Base-by-base conservation (phyloP, 495 filamentous ascomycete species). In the Aeminium ludgeri region DNA sequence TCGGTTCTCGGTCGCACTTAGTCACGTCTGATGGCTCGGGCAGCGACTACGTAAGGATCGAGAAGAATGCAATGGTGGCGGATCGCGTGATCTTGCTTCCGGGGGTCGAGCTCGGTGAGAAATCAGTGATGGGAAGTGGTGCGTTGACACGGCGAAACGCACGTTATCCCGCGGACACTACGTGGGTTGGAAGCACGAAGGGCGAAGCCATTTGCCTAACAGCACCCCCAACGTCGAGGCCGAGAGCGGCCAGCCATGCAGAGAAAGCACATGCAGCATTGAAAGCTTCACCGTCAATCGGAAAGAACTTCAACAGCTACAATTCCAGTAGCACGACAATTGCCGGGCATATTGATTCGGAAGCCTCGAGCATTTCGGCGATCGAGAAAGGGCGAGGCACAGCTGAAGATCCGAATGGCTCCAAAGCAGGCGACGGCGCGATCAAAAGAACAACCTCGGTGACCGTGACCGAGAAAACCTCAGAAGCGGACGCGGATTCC, bases 161-260 rank as follows among this genome's bases (percentile, higher is more conserved):
- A n/a, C 38, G 45, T 10, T 68, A 62, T 41, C 36, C 55, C 0
- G 18, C 59, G 13, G 54, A 56, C 13, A 66, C 56, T 1, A 54
- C 59, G n/a, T 68, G 61, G 54, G 57, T 65, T 10, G 65, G 64
- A 16, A 62, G 58, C 48, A 62, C 57, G 39, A 53, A 58, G 10
- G 60, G 64, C 25, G 58, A 65, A 23, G 55, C 56, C 6, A 20
- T 67, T 1, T 65, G 59, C 36, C 55, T 67, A 30, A 54, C 59
- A 6, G 42, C 49, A 12, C 38, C 35, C 2, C n/a, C n/a, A n/a
- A n/a, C n/a, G n/a, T n/a, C n/a, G n/a, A n/a, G n/a, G n/a, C n/a
- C n/a, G n/a, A n/a, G n/a, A n/a, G 39, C 20, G 17, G 25, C 5
- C 23, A 13, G 35, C 7, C 10, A 18, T 5, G 15, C 18, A 10